These are phyloP conservation scores for Plenodomus lindquistii DNA, from an alignment of 2,329 filamentous ascomycete species.

Conservation along the genomic window DNA sequence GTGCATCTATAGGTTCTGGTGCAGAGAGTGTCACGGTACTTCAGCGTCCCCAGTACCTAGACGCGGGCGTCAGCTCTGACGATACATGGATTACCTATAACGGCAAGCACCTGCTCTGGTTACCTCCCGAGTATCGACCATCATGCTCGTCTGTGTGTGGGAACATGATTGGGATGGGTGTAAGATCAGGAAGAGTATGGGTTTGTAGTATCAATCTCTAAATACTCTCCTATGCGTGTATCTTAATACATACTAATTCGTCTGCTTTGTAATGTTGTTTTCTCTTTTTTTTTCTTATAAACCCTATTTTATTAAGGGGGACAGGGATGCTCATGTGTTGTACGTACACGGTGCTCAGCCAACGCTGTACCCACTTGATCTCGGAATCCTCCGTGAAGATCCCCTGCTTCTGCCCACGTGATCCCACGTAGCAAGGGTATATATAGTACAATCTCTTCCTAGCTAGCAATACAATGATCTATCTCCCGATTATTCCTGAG, in stretches of 20 bases:
- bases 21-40: conserved; percentile 3
- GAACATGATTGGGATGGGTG: conserved; percentile 13
- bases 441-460: too few relatives aligned
- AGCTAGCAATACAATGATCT: too few relatives aligned
- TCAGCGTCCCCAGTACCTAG: conserved; percentile 12
- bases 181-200: conserved; percentile 19
- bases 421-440: too few relatives aligned
- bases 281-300: conserved; percentile 5
- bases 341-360: too few relatives aligned
- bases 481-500: too few relatives aligned
- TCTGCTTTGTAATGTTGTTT: not conserved
- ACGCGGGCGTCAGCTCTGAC: conserved; percentile 12
- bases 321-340: conserved; percentile 6
- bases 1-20: not conserved
- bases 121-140: conserved; percentile 27
- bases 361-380: too few relatives aligned
- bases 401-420: too few relatives aligned
- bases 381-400: too few relatives aligned
- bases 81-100: conserved; percentile 21
- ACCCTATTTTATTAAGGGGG: conserved; percentile 3
- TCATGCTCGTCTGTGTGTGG: conserved; percentile 15
- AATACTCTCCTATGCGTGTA: conserved; percentile 1
- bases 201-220: conserved; percentile 10
- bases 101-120: conserved; percentile 19
- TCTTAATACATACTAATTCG: not conserved